These are phyloP conservation scores for Aspergillus eucalypticola DNA, from an alignment of 2,329 filamentous ascomycete species.

Conservation along the genomic window DNA sequence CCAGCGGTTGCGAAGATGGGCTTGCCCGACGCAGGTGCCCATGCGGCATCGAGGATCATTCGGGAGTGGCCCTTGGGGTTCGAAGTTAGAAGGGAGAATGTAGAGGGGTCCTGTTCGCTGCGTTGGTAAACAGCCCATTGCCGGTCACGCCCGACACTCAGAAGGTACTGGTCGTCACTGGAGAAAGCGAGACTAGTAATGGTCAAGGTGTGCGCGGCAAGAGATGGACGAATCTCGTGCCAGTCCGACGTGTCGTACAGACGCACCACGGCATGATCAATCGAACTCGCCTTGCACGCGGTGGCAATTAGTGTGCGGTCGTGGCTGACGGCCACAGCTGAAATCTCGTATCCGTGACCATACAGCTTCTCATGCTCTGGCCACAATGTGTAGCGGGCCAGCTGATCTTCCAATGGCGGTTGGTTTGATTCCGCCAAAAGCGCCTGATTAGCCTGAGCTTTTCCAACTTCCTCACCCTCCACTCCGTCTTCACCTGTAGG, in stretches of 20 bases:
- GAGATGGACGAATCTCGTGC: slow-evolving; percentile 81
- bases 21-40: slow-evolving; percentile 60
- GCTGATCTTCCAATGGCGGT: slow-evolving; percentile 85
- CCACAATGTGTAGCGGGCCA: slow-evolving; percentile 90
- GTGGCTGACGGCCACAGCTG: slow-evolving; percentile 75
- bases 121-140: slow-evolving; percentile 84
- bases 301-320: slow-evolving; percentile 79
- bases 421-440: slow-evolving; percentile 60
- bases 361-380: slow-evolving; percentile 96
- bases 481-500: slow-evolving; percentile 40
- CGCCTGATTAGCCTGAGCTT: slow-evolving; percentile 23
- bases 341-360: slow-evolving; percentile 96
- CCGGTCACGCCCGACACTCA: slow-evolving; percentile 88
- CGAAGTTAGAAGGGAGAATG: slow-evolving; percentile 61
- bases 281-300: slow-evolving; percentile 86
- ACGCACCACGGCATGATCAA: slow-evolving; percentile 92
- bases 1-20: slow-evolving; percentile 80
- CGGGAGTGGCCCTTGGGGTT: slow-evolving; percentile 85
- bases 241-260: slow-evolving; percentile 84
- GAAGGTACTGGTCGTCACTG: slow-evolving; percentile 67
- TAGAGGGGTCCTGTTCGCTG: slow-evolving; percentile 35
- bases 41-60: slow-evolving; percentile 89
- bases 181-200: slow-evolving; percentile 82
- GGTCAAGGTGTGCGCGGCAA: slow-evolving; percentile 84
- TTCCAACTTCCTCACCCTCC: slow-evolving; percentile 36